Conservation (phyloP, 345 rosid species). For the Aquilaria yunnanensis region DNA sequence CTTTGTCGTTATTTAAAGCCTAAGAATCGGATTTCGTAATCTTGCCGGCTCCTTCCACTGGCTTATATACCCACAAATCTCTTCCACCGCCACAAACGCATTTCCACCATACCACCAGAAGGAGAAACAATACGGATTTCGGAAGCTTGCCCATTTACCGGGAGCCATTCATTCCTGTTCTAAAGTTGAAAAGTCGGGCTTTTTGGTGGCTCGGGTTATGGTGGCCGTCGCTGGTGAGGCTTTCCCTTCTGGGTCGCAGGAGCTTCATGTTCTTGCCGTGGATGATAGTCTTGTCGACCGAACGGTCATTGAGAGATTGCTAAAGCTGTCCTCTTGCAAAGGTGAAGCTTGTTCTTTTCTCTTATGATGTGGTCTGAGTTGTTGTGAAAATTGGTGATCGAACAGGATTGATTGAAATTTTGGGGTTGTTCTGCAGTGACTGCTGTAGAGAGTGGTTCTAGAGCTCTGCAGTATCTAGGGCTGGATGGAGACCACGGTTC, state of each 20-base stretch:
- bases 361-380: neutral
- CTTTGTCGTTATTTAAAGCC: slow-evolving; percentile 14
- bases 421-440: slow-evolving; percentile 39
- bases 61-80: neutral
- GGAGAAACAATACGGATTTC: neutral
- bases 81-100: too few species aligned
- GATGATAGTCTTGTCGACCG: slow-evolving; percentile 84
- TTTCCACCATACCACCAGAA: neutral
- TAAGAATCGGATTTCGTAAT: slow-evolving; percentile 5
- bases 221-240: slow-evolving; percentile 39
- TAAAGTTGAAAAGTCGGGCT: too few species aligned
- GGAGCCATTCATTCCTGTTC: neutral
- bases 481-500: slow-evolving; percentile 62
- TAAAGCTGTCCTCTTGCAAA: slow-evolving; percentile 70
- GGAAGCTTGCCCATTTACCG: too few species aligned
- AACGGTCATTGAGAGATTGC: slow-evolving; percentile 72
- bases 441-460: slow-evolving; percentile 61
- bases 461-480: slow-evolving; percentile 74
- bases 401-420: neutral
- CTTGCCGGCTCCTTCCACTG: neutral
- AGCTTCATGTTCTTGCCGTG: slow-evolving; percentile 92
- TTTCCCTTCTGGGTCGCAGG: slow-evolving; percentile 29
- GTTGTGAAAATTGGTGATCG: neutral
- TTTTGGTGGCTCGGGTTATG: neutral
- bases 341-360: slow-evolving; percentile 25